Conservation (phyloP, 805 yeast species). For the Isabelozyma heimii region DNA sequence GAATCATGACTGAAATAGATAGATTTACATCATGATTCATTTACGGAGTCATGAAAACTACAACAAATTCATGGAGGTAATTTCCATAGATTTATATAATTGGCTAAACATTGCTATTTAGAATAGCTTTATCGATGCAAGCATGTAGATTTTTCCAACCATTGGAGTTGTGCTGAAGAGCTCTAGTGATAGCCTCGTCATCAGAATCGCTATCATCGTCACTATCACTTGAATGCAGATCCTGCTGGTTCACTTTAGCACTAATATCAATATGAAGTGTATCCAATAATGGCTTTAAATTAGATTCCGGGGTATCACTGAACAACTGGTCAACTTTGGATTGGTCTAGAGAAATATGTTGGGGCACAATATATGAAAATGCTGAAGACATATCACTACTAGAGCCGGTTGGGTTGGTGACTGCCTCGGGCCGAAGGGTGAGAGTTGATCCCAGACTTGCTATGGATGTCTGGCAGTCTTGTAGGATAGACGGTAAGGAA, state of each 20-base stretch:
- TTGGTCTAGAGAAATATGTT: neutral
- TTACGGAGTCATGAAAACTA: no score
- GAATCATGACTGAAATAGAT: constrained; percentile 44
- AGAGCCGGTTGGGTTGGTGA: neutral
- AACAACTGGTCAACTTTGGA: constrained; percentile 1
- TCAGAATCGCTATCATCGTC: constrained; percentile 23
- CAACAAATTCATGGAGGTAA: no score
- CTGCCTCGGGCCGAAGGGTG: neutral
- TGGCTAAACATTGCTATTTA: neutral
- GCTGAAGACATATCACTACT: neutral
- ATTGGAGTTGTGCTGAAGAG: neutral
- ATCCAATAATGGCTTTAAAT: neutral
- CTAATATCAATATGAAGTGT: neutral
- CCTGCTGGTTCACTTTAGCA: neutral
- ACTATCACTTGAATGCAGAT: constrained; percentile 1
- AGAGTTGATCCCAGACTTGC: neutral
- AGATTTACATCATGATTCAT: constrained; percentile 18
- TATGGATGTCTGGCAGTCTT: neutral
- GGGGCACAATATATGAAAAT: neutral
- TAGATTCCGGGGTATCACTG: neutral
- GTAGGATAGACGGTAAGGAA: neutral
- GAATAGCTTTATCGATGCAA: constrained; percentile 5
- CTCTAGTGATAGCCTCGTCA: constrained; percentile 11
- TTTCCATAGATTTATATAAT: no score
- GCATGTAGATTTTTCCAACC: constrained; percentile 7